Evolutionary conservation across 257 asterid species (phyloP).

Genomic region (Solanum arcanum): DNA sequence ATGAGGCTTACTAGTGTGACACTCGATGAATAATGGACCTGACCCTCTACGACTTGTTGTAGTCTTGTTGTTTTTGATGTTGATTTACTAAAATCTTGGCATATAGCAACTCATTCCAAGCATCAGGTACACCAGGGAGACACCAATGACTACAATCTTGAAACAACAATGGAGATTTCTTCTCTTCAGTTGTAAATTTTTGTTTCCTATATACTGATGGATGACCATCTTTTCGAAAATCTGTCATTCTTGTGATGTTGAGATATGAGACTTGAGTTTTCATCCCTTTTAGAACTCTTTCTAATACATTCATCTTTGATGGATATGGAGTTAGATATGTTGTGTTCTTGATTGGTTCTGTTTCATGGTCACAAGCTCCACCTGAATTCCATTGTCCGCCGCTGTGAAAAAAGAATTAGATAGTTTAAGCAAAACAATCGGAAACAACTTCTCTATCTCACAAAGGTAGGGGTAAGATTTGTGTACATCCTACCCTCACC

Average conservation of each 20-base stretch:
- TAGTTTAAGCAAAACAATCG: not conserved
- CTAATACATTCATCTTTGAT: conserved; percentile 40
- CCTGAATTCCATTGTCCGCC: conserved; percentile 81
- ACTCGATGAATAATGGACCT: not conserved
- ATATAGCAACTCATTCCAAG: conserved; percentile 60
- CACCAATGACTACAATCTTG: conserved; percentile 92
- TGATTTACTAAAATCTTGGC: conserved; percentile 39
- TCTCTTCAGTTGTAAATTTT: conserved; percentile 32
- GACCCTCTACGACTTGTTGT: conserved; percentile 1
- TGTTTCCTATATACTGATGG: conserved; percentile 54
- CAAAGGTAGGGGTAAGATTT: not conserved
- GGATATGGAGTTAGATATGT: conserved; percentile 38
- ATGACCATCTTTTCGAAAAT: conserved; percentile 55
- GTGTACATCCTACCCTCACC: not conserved
- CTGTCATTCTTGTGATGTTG: conserved; percentile 55
- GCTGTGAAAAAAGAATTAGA: conserved; percentile 6
- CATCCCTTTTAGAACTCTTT: conserved; percentile 29
- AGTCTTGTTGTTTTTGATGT: conserved; percentile 18
- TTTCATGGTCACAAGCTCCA: conserved; percentile 52
- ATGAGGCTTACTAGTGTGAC: not conserved
- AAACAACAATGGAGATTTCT: conserved; percentile 8
- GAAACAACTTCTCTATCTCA: not conserved
- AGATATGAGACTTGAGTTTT: conserved; percentile 33
- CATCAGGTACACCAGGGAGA: conserved; percentile 77
- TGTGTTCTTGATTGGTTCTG: conserved; percentile 38